phyloP scores from a whole-genome alignment of 2,329 filamentous ascomycete genomes.

The Xylariaceae sp. region DNA sequence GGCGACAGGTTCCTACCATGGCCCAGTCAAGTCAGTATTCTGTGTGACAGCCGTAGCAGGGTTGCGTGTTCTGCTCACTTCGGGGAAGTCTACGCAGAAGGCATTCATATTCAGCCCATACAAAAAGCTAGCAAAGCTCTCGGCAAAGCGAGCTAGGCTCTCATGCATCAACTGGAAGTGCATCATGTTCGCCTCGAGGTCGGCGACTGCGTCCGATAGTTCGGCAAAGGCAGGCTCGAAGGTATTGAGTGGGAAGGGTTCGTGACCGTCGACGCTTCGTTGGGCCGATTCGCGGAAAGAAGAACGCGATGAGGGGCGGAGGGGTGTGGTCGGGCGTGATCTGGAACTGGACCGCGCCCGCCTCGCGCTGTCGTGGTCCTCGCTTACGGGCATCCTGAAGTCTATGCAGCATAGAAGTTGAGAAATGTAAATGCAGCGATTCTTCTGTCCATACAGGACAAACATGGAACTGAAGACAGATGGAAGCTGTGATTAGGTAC shows the following conservation, averaged over 20 bases:
- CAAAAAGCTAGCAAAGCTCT: slow-evolving; percentile 91
- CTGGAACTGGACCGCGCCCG: slow-evolving; percentile 29
- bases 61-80: slow-evolving; percentile 47
- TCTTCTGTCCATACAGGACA: too few relatives aligned
- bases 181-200: slow-evolving; percentile 95
- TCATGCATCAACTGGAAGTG: slow-evolving; percentile 97
- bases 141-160: slow-evolving; percentile 84
- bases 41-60: neutral
- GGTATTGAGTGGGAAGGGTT: slow-evolving; percentile 66
- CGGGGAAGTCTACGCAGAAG: slow-evolving; percentile 95
- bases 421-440: too few relatives aligned
- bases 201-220: slow-evolving; percentile 86
- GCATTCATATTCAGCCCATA: slow-evolving; percentile 99
- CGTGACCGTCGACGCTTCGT: slow-evolving; percentile 45
- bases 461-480: too few relatives aligned
- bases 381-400: too few relatives aligned
- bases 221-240: slow-evolving; percentile 92
- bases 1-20: slow-evolving; percentile 63
- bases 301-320: slow-evolving; percentile 83
- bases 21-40: slow-evolving; percentile 1
- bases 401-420: too few relatives aligned
- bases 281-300: slow-evolving; percentile 76
- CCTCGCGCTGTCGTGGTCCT: slow-evolving; percentile 19
- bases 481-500: too few relatives aligned
- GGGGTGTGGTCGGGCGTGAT: slow-evolving; percentile 83